A percentile compares a stretch with the other conserved stretches of the same genome.
phyloP scores from a whole-genome alignment of 139 green algal species.

The Asterochloris erici region DNA sequence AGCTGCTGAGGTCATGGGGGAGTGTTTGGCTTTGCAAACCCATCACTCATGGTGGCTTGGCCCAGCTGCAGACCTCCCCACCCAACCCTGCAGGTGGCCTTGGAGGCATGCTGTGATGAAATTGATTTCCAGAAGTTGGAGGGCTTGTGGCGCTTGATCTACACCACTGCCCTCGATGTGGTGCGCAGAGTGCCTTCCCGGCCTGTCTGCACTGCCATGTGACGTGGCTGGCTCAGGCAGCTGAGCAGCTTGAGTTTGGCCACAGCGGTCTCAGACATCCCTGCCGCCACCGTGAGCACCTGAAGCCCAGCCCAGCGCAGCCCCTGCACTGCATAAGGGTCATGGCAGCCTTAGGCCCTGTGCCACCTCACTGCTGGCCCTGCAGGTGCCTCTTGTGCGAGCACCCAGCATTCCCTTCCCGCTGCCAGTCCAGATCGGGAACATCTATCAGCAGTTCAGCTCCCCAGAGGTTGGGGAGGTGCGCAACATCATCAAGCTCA shows the following conservation, averaged over 20 bases:
- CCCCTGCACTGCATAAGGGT: neutral
- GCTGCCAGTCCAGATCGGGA: slow-evolving; percentile 24
- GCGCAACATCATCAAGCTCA: slow-evolving; percentile 51
- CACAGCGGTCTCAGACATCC: too few relatives aligned
- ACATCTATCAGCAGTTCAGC: slow-evolving; percentile 40
- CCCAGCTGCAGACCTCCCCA: neutral
- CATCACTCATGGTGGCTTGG: neutral
- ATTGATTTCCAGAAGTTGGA: slow-evolving; percentile 34
- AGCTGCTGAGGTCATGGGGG: neutral
- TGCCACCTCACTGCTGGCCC: neutral
- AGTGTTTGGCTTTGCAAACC: neutral
- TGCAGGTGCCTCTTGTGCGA: slow-evolving; percentile 18
- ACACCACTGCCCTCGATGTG: slow-evolving; percentile 52
- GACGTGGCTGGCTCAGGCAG: too few relatives aligned
- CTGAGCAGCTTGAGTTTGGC: too few relatives aligned
- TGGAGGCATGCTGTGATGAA: slow-evolving; percentile 23
- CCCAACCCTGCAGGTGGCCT: slow-evolving; percentile 23
- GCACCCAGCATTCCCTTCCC: neutral
- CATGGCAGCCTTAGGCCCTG: neutral
- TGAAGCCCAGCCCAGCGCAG: neutral
- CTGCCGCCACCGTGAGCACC: neutral
- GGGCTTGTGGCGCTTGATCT: slow-evolving; percentile 44
- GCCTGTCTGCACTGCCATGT: neutral
- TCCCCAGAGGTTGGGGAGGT: slow-evolving; percentile 25
- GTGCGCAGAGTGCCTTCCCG: neutral